These are phyloP conservation scores for Cutaneotrichosporon arboriforme DNA, from an alignment of 1,284 basidiomycete genomes.

Conservation along the genomic window DNA sequence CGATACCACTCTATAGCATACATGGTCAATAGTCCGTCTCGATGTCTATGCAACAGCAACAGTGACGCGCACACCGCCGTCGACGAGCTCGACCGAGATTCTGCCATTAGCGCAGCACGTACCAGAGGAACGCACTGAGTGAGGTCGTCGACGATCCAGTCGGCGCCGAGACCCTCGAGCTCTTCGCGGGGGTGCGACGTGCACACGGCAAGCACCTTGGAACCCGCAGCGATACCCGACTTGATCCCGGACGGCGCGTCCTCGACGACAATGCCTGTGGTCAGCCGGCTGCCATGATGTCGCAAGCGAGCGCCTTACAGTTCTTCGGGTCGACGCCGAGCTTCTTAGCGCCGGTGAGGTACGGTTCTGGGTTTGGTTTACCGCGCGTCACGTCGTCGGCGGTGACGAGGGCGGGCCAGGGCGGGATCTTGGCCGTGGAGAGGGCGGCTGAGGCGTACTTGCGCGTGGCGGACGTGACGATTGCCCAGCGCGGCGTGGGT, in stretches of 20 bases:
- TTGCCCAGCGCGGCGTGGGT: constrained; percentile 68
- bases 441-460: constrained; percentile 63
- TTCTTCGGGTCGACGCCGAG: constrained; percentile 35
- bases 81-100: constrained; percentile 19
- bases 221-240: constrained; percentile 67
- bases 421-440: constrained; percentile 55
- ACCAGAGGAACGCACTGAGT: constrained; percentile 23
- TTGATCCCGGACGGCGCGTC: constrained; percentile 74
- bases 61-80: constrained; percentile 22
- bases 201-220: constrained; percentile 67
- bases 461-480: constrained; percentile 74
- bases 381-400: constrained; percentile 67
- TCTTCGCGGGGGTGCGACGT: constrained; percentile 67
- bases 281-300: neutral
- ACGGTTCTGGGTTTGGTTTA: constrained; percentile 77
- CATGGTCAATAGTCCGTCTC: neutral
- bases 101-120: constrained; percentile 7
- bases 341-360: constrained; percentile 49
- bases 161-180: constrained; percentile 50
- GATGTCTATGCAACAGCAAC: constrained; percentile 13
- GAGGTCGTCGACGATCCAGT: constrained; percentile 48
- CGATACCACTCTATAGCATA: neutral
- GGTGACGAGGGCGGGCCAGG: constrained; percentile 60
- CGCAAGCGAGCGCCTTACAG: constrained; percentile 21
- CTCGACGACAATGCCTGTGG: constrained; percentile 65